Conservation (phyloP, 1,284 basidiomycete species). For the Kwoniella shivajii region DNA sequence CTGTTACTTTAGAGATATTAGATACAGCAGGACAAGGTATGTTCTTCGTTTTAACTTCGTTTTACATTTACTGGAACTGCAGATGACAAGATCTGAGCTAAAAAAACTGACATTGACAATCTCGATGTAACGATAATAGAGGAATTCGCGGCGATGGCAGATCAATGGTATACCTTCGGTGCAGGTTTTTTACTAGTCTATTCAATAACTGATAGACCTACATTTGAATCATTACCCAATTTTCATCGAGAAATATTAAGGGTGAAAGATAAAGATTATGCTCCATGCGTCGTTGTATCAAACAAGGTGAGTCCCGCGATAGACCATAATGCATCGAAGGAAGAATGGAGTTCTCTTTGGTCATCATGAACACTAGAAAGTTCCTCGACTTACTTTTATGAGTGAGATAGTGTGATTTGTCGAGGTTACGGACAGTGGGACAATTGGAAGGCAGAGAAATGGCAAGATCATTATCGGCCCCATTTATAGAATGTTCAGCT, state of each 20-base stretch:
- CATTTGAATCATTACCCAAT: constrained; percentile 58
- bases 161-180: constrained; percentile 62
- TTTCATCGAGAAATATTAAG: constrained; percentile 59
- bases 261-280: constrained; percentile 59
- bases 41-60: constrained; percentile 6
- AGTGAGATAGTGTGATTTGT: constrained; percentile 62
- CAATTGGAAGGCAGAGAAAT: constrained; percentile 57
- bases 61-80: too few relatives aligned
- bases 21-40: constrained; percentile 60
- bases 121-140: constrained; percentile 19
- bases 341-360: neutral
- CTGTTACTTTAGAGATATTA: constrained; percentile 60
- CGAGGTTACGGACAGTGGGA: constrained; percentile 58
- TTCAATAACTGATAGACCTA: constrained; percentile 60
- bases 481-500: constrained; percentile 61
- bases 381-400: too few relatives aligned
- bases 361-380: too few relatives aligned
- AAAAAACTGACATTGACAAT: neutral
- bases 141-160: constrained; percentile 58
- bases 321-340: too few relatives aligned
- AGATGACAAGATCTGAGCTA: too few relatives aligned
- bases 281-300: constrained; percentile 61
- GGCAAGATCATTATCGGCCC: constrained; percentile 57
- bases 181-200: constrained; percentile 62
- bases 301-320: constrained; percentile 47